Conservation (phyloP, 2,329 filamentous ascomycete genomes). For the Colletotrichum camelliae region DNA sequence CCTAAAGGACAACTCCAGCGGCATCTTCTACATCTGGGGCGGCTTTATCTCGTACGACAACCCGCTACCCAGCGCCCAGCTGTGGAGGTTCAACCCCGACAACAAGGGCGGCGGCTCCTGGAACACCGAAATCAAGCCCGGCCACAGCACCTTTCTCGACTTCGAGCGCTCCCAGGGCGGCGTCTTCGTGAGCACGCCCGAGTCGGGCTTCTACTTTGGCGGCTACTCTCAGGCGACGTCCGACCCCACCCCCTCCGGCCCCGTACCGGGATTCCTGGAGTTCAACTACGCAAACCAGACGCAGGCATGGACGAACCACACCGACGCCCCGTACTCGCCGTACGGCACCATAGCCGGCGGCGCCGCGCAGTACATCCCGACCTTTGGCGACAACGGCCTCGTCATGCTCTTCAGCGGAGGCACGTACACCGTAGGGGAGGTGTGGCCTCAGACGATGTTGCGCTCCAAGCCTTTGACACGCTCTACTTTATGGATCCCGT, state of each 20-base stretch:
- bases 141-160: background rate
- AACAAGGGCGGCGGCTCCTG: constrained; percentile 19
- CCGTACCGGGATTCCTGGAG: constrained; percentile 5
- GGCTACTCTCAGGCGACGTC: constrained; percentile 1
- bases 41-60: constrained; percentile 1
- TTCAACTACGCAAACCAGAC: constrained; percentile 17
- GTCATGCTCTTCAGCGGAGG: constrained; percentile 19
- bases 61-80: background rate
- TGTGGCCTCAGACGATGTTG: background rate
- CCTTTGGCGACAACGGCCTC: constrained; percentile 17
- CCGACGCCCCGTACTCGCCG: constrained; percentile 6
- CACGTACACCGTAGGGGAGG: background rate
- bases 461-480: constrained; percentile 13
- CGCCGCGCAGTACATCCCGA: constrained; percentile 15
- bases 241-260: background rate
- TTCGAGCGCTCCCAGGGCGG: constrained; percentile 6
- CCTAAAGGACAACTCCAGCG: background rate
- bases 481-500: constrained; percentile 22
- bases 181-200: constrained; percentile 10
- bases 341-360: constrained; percentile 8
- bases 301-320: constrained; percentile 14
- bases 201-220: constrained; percentile 21
- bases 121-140: constrained; percentile 14
- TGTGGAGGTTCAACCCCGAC: constrained; percentile 20
- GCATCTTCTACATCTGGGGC: constrained; percentile 24